Conservation (phyloP, 371 early-diverging fungal genomes). For the Batkoa obscura region DNA sequence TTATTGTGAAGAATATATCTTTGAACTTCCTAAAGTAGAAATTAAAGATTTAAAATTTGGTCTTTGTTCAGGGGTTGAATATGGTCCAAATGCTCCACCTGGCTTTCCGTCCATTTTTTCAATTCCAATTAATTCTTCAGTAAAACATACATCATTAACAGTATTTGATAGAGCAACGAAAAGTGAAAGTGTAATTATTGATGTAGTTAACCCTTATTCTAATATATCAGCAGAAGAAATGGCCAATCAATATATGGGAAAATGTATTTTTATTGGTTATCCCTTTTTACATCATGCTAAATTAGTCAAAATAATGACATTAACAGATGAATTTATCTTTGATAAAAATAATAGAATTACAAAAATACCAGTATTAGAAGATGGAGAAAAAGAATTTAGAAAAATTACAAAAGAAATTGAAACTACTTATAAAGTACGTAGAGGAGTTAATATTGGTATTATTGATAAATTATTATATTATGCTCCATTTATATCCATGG, state of each 20-base stretch:
- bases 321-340: too few species aligned
- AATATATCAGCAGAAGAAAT: slow-evolving; percentile 13
- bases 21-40: background rate
- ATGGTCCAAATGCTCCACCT: slow-evolving; percentile 45
- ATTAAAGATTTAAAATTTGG: slow-evolving; percentile 27
- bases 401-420: background rate
- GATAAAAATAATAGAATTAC: background rate
- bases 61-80: slow-evolving; percentile 36
- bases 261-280: slow-evolving; percentile 34
- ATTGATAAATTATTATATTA: background rate
- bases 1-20: background rate
- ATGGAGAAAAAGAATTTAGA: background rate
- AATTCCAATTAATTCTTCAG: slow-evolving; percentile 39
- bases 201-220: background rate
- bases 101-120: slow-evolving; percentile 88
- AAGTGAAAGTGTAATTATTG: slow-evolving; percentile 10
- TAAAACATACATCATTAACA: slow-evolving; percentile 55
- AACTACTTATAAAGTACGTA: background rate
- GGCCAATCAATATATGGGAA: slow-evolving; percentile 27
- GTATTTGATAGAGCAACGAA: slow-evolving; percentile 69
- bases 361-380: background rate
- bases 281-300: slow-evolving; percentile 4
- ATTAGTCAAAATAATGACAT: background rate
- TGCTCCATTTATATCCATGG: slow-evolving; percentile 21
- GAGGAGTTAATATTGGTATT: background rate